These are phyloP conservation scores for Capniomyces stellatus DNA, from an alignment of 371 early-diverging fungal genomes.

Conservation along the genomic window DNA sequence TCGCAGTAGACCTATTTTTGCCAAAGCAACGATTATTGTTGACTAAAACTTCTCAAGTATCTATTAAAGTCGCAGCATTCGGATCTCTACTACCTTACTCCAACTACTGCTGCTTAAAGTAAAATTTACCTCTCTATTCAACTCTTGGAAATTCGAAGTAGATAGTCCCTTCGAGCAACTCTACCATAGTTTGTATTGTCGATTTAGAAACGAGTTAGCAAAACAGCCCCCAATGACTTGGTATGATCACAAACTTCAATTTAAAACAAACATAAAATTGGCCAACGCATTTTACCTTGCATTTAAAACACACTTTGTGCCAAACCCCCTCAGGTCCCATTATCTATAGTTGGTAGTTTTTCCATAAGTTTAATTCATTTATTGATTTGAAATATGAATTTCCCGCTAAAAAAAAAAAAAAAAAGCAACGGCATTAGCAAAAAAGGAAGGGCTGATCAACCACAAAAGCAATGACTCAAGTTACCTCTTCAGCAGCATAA, in stretches of 20 bases:
- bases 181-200: background rate
- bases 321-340: constrained; percentile 26
- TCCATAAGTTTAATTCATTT: too few relatives aligned
- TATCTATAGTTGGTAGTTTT: too few relatives aligned
- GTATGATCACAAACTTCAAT: too few relatives aligned
- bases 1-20: constrained; percentile 1
- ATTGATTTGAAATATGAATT: too few relatives aligned
- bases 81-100: background rate
- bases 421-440: too few relatives aligned
- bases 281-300: constrained; percentile 10
- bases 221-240: background rate
- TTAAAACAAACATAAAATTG: too few relatives aligned
- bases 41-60: background rate
- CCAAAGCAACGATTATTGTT: background rate
- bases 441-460: too few relatives aligned
- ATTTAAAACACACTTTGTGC: constrained; percentile 29
- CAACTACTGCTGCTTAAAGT: too few relatives aligned
- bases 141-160: background rate
- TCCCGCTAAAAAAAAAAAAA: too few relatives aligned
- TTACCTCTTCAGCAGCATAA: too few relatives aligned
- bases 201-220: background rate
- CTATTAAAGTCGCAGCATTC: background rate
- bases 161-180: background rate
- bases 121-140: background rate
- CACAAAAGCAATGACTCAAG: too few relatives aligned